Evolutionary conservation across 2,329 filamentous ascomycete species (phyloP), one percentile per base, ranked within the genome.

Genomic region (Mollisiaceae sp.): DNA sequence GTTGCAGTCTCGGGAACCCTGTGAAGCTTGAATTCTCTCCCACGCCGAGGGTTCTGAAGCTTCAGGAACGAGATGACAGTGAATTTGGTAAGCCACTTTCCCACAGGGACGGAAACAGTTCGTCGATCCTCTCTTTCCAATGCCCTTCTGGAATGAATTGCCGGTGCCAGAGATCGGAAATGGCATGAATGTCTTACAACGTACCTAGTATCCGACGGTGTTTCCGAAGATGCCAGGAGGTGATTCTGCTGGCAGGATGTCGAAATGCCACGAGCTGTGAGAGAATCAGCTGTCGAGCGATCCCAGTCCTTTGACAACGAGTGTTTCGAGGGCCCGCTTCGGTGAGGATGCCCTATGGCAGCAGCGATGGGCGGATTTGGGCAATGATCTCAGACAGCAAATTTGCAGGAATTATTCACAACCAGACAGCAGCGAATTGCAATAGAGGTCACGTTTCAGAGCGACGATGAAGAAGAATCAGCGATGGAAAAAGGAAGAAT

Each of bases 261-360:
- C 59, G 43, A 55, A 39, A 54, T 56, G 60, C 50, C 52, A 58
- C 39, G 36, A 59, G 45, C 24, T 45, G 15, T 32, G 24, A 27
- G 52, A 39, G 60, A 45, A 52, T 27, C 41, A 43, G 50, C 20
- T 62, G 65, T 66, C 63, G 65, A 38, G 62, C 59, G 43, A 66
- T 62, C 69, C 69, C 56, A 59, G 67, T 65, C 54, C 64, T 62
- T 67, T 65, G 56, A 68, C 69, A 50, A 59, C 63, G 54, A 67
- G 62, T 62, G 69, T 70, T 69, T 70, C 65, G 65, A 62, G 59
- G 20, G 27, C n/a, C 63, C 32, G 36, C n/a, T 47, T 12, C 11
- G 24, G 24, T 50, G 18, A 39, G 12, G 14, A 22, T 20, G 55
- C 20, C 32, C 22, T 39, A 38, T 14, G 27, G 18, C 35, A 4